These are phyloP conservation scores for Durusdinium trenchii DNA, from an alignment of 73 alveolate genomes.

Conservation along the genomic window DNA sequence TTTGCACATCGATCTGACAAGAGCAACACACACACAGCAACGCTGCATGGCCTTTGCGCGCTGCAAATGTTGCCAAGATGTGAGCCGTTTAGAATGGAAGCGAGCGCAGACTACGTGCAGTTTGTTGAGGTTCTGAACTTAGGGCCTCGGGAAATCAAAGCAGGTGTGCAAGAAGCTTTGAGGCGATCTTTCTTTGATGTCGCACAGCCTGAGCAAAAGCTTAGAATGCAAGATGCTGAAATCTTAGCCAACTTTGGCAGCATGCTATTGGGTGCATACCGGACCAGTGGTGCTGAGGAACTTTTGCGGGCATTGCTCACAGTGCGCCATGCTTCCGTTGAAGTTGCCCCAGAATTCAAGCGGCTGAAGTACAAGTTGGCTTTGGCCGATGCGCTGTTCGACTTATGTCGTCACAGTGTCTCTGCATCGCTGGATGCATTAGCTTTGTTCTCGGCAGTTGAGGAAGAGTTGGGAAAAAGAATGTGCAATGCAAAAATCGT, in stretches of 20 bases:
- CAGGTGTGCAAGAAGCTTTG: not conserved
- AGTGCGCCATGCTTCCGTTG: not conserved
- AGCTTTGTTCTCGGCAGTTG: not conserved
- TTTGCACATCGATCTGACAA: no score
- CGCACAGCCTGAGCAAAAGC: not conserved
- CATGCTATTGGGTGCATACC: not conserved
- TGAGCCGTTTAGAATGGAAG: not conserved
- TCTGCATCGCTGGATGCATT: not conserved
- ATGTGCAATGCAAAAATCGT: constrained; percentile 67
- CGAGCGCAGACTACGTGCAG: not conserved
- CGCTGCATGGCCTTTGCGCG: no score
- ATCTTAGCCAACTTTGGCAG: not conserved
- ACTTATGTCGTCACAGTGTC: constrained; percentile 33
- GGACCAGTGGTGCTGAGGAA: constrained; percentile 19
- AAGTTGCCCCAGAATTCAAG: not conserved
- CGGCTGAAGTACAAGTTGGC: not conserved
- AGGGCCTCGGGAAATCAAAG: constrained; percentile 40
- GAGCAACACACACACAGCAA: no score
- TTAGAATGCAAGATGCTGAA: not conserved
- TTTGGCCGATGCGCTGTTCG: constrained; percentile 53
- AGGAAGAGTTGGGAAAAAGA: not conserved
- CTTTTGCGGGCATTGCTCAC: constrained; percentile 51
- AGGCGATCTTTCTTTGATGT: not conserved
- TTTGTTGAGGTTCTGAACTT: not conserved
- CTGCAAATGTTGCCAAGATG: constrained; percentile 33